Percentiles rank a stretch among this genome's conserved stretches.
Evolutionary conservation across 1,284 basidiomycete species (phyloP).

Genomic region (Marasmius sp.): DNA sequence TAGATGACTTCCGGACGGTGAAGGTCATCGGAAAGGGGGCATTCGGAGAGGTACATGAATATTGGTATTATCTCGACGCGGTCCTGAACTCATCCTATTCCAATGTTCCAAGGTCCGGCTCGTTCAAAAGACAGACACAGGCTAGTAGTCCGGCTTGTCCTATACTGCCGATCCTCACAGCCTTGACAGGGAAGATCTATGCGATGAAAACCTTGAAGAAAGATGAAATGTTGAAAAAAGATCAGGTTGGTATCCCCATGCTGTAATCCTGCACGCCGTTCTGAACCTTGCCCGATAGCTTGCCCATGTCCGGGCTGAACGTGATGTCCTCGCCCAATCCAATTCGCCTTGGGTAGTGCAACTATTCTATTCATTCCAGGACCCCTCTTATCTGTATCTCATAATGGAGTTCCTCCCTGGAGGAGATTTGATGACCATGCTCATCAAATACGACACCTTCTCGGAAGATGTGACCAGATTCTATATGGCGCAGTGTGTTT

Average conservation of each 20-base stretch:
- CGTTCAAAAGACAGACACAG: conserved; percentile 93
- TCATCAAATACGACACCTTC: conserved; percentile 99
- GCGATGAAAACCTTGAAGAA: conserved; percentile 99
- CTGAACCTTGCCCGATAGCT: conserved; percentile 64
- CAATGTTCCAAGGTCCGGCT: conserved; percentile 73
- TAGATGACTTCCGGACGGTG: conserved; percentile 88
- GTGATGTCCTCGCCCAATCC: conserved; percentile 94
- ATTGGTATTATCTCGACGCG: neutral
- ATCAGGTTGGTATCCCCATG: conserved; percentile 64
- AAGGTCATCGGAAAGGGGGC: conserved; percentile 96
- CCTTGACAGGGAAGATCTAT: conserved; percentile 81
- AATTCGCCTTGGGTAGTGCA: conserved; percentile 98
- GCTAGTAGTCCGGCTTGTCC: neutral
- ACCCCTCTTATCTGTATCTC: conserved; percentile 90
- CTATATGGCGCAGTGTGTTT: conserved; percentile 94
- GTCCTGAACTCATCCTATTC: neutral
- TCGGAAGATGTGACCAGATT: conserved; percentile 98
- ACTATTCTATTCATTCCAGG: conserved; percentile 98
- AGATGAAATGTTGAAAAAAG: conserved; percentile 99
- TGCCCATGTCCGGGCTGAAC: conserved; percentile 84
- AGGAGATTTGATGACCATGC: conserved; percentile 98
- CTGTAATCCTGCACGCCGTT: conserved; percentile 33
- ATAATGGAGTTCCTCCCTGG: conserved; percentile 99
- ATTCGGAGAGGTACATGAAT: conserved; percentile 74
- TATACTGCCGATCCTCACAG: neutral